phyloP scores from a whole-genome alignment of 345 rosid genomes.

The Citrus medica region DNA sequence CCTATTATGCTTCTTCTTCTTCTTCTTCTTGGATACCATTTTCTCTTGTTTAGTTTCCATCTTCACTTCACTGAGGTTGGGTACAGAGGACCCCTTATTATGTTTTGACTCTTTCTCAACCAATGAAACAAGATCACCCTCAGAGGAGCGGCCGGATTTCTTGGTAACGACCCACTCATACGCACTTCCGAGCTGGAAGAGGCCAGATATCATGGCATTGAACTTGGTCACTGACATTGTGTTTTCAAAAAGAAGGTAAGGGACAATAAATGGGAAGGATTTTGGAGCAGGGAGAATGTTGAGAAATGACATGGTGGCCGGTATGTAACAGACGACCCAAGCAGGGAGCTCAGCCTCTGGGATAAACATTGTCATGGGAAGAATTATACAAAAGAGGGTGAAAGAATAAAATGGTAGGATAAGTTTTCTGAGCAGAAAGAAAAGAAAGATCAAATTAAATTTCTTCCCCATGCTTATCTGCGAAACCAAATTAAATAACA shows the following conservation, averaged over 20 bases:
- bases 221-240: conserved; percentile 98
- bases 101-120: conserved; percentile 53
- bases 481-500: conserved; percentile 21
- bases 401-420: conserved; percentile 90
- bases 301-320: conserved; percentile 94
- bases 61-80: conserved; percentile 51
- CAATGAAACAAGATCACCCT: conserved; percentile 76
- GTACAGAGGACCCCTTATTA: conserved; percentile 51
- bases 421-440: conserved; percentile 80
- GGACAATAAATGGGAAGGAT: conserved; percentile 92
- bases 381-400: conserved; percentile 90
- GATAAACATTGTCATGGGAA: conserved; percentile 94
- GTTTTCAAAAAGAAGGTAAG: conserved; percentile 94
- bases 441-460: conserved; percentile 88
- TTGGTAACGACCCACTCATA: conserved; percentile 96
- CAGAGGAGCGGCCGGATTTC: conserved; percentile 92
- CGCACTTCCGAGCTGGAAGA: conserved; percentile 95
- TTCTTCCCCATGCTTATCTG: conserved; percentile 84
- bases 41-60: conserved; percentile 41
- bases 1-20: conserved; percentile 77
- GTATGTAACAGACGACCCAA: conserved; percentile 95
- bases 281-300: conserved; percentile 92
- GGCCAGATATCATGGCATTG: conserved; percentile 91
- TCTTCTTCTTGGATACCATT: conserved; percentile 33
- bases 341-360: conserved; percentile 91